phyloP scores from a whole-genome alignment of 257 asterid species.

The Fraxinus cuspidata region DNA sequence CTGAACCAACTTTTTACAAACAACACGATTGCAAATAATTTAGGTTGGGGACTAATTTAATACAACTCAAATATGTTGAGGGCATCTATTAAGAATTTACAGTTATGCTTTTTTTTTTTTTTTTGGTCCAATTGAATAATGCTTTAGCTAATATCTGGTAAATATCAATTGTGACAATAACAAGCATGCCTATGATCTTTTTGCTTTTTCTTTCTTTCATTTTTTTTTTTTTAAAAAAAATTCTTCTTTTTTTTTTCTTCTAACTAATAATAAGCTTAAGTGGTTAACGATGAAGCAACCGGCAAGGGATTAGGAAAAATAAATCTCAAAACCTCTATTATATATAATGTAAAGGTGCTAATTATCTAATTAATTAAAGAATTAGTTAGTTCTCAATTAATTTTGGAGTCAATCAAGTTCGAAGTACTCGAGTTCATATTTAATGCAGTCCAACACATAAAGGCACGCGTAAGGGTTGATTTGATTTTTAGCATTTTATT shows the following conservation, averaged over 20 bases:
- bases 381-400: no score
- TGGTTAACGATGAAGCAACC: neutral
- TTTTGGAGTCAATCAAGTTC: neutral
- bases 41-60: neutral
- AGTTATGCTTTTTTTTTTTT: neutral
- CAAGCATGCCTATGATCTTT: neutral
- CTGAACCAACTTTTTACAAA: no score
- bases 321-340: neutral
- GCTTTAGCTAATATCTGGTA: neutral
- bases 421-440: neutral
- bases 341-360: neutral
- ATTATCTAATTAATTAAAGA: neutral
- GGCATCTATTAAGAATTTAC: no score
- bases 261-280: neutral
- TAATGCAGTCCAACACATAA: neutral
- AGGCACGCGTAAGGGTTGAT: neutral
- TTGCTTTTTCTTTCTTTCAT: no score
- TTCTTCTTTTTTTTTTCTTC: no score
- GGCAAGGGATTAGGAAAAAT: neutral
- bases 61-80: no score
- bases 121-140: neutral
- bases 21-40: no score
- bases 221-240: no score
- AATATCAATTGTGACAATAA: neutral
- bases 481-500: no score